phyloP scores from a whole-genome alignment of 345 rosid genomes.

The Tarenaya hassleriana region DNA sequence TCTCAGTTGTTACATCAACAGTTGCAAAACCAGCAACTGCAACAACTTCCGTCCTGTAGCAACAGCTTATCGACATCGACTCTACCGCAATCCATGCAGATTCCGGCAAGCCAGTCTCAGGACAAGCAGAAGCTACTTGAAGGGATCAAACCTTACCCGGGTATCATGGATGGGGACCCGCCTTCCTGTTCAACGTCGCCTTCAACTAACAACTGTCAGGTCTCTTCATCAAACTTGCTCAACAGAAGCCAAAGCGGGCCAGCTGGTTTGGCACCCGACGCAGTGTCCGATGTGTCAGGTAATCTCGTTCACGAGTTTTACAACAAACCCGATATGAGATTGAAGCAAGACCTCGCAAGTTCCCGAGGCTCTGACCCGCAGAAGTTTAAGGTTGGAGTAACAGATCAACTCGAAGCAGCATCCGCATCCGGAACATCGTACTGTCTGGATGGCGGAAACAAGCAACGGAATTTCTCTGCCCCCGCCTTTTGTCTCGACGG shows the following conservation, averaged over 20 bases:
- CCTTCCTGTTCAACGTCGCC: conserved; percentile 98
- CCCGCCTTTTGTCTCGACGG: conserved; percentile 71
- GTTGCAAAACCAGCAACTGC: conserved; percentile 54
- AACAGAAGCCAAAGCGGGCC: conserved; percentile 63
- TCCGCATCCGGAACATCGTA: conserved; percentile 92
- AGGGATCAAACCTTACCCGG: conserved; percentile 53
- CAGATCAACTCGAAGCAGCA: conserved; percentile 88
- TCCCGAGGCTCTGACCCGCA: conserved; percentile 47
- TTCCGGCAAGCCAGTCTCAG: conserved; percentile 48
- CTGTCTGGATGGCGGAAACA: conserved; percentile 67
- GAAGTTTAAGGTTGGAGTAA: conserved; percentile 52
- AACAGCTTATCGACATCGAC: conserved; percentile 47
- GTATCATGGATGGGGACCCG: conserved; percentile 77
- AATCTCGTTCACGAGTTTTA: conserved; percentile 48
- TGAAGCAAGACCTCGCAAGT: conserved; percentile 48
- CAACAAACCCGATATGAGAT: conserved; percentile 41
- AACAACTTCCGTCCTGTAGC: conserved; percentile 48
- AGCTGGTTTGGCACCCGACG: conserved; percentile 37
- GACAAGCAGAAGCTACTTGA: conserved; percentile 44
- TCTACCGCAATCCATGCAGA: conserved; percentile 49
- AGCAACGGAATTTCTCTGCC: conserved; percentile 65
- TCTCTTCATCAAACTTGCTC: conserved; percentile 56
- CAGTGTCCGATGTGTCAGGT: conserved; percentile 40
- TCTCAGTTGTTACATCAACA: conserved; percentile 36
- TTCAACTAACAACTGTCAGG: conserved; percentile 78